Percentiles rank a stretch among this genome's conserved stretches.
These are phyloP conservation scores for Neofusicoccum sp. DNA, from an alignment of 2,329 filamentous ascomycete genomes.

Conservation along the genomic window DNA sequence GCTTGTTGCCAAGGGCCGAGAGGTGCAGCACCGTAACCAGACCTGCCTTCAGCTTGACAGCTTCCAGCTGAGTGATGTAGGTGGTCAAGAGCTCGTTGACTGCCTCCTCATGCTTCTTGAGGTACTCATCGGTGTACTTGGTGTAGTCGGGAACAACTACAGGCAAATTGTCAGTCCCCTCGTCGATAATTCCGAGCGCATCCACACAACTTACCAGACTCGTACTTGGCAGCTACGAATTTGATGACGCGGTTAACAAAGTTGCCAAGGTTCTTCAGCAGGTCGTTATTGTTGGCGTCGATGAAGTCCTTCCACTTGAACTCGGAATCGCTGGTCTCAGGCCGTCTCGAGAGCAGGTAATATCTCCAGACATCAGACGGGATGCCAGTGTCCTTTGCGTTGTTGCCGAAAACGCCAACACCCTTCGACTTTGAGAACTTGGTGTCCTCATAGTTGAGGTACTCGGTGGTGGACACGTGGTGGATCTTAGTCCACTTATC, in stretches of 20 bases:
- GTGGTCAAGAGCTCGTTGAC: slow-evolving; percentile 67
- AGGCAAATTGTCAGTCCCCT: neutral
- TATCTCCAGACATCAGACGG: slow-evolving; percentile 90
- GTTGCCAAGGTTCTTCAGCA: slow-evolving; percentile 73
- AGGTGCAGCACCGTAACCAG: slow-evolving; percentile 68
- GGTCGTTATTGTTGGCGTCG: slow-evolving; percentile 82
- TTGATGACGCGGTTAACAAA: slow-evolving; percentile 64
- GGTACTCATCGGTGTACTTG: slow-evolving; percentile 51
- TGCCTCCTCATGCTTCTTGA: slow-evolving; percentile 56
- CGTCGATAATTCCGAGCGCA: neutral
- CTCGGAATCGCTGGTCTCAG: slow-evolving; percentile 83
- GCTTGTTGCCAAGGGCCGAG: slow-evolving; percentile 60
- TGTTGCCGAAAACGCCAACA: slow-evolving; percentile 89
- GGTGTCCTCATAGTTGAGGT: slow-evolving; percentile 55
- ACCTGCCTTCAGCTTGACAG: slow-evolving; percentile 69
- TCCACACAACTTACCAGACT: slow-evolving; percentile 53
- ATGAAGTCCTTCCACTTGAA: slow-evolving; percentile 90
- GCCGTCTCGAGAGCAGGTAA: slow-evolving; percentile 82
- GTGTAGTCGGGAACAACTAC: slow-evolving; percentile 68
- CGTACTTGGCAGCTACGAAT: slow-evolving; percentile 70
- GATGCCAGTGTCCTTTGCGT: slow-evolving; percentile 83
- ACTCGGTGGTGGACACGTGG: slow-evolving; percentile 63
- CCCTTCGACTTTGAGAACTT: slow-evolving; percentile 93
- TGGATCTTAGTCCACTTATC: slow-evolving; percentile 90
- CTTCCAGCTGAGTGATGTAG: slow-evolving; percentile 70